Base-by-base conservation (phyloP, 345 rosid genomes). In the Anastatica hierochuntica region DNA sequence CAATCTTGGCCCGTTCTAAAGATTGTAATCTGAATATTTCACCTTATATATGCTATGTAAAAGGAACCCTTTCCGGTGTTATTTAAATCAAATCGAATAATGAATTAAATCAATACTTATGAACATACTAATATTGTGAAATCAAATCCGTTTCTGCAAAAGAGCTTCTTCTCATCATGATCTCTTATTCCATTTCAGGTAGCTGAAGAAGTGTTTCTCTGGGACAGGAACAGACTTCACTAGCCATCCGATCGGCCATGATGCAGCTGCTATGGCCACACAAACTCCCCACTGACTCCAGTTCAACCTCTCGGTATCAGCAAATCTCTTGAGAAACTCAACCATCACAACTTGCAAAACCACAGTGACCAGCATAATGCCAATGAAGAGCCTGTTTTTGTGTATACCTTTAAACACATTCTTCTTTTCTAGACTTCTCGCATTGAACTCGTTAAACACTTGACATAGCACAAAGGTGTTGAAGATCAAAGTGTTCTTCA, bases 391-490 rank as follows among this genome's bases (percentile, higher is more conserved):
- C 58, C 53, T 79, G 76, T 82, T 84, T 72, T 71, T 70, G n/a
- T 72, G 84, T 43, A 88, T 41, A 0, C 82, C 94, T 24, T 77
- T 38, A 16, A 84, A 84, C 19, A 84, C 83, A 45, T 88, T 88
- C 74, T 70, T 84, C 74, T 79, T 77, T 59, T 82, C 86, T 1
- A 88, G 72, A 68, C 79, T 80, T 69, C 96, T 72, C 6, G 85
- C 82, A 36, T 88, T 84, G 45, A 84, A 80, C 69, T 82, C 90
- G n/a, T 88, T 88, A 31, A 82, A 84, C 41, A 88, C 88, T 15
- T 84, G 86, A 77, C 88, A 82, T 2, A 84, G 68, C 37, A 82
- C 83, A 37, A 84, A 84, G 2, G 68, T 72, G 33, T 88, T 88
- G 69, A 84, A 88, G 30, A 84, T 79, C 70, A 88, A 52, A 3